These are phyloP conservation scores for Tetramitus jugosus DNA, from an alignment of 208 protist genomes.

Conservation along the genomic window DNA sequence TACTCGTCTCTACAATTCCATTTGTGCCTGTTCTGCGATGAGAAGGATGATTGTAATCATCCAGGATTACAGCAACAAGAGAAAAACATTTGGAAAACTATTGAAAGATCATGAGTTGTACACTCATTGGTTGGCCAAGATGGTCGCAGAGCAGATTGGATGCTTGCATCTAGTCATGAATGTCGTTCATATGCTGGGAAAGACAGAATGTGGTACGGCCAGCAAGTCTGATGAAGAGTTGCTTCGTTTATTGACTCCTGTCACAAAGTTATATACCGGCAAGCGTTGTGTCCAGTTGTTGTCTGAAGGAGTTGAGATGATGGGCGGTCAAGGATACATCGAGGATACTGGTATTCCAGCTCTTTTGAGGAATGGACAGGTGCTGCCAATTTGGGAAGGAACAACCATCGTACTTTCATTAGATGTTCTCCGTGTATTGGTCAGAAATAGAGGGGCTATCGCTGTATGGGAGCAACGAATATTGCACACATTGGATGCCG, in stretches of 20 bases:
- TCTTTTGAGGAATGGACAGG: constrained; percentile 36
- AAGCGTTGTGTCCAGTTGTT: constrained; percentile 28
- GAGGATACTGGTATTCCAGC: constrained; percentile 35
- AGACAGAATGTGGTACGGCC: neutral
- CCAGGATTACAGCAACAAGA: constrained; percentile 28
- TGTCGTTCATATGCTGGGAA: constrained; percentile 23
- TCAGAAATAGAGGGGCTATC: neutral
- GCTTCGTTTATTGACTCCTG: constrained; percentile 32
- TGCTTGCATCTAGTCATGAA: constrained; percentile 33
- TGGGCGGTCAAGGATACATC: constrained; percentile 40
- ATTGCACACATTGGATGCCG: neutral
- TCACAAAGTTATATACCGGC: constrained; percentile 33
- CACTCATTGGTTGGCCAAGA: neutral
- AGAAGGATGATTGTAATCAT: constrained; percentile 22
- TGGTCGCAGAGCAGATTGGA: neutral
- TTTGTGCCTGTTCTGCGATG: constrained; percentile 27
- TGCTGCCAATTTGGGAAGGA: constrained; percentile 39
- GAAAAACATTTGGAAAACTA: constrained; percentile 1
- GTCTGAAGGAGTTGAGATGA: constrained; percentile 32
- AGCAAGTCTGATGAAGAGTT: neutral
- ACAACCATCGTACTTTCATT: constrained; percentile 40
- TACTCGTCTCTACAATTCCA: constrained; percentile 36
- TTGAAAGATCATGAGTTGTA: neutral
- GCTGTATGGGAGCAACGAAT: neutral
- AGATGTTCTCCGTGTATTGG: constrained; percentile 35